Conservation (phyloP, 108 stramenopile species). For the Licmophora abbreviata region DNA sequence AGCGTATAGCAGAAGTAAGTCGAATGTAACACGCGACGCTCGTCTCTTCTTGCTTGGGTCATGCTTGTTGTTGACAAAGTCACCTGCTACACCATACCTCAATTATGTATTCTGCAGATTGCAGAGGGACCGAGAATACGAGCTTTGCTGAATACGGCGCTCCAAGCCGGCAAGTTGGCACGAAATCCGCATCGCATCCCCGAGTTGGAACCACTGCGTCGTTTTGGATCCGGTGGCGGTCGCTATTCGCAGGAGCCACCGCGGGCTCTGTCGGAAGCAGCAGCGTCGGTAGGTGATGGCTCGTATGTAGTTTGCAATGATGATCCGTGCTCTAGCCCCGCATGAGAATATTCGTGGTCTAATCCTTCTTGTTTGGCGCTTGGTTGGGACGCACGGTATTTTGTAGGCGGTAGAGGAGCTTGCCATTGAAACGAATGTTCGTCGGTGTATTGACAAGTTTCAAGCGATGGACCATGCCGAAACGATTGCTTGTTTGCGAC, state of each 20-base stretch:
- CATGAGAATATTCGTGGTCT: no score
- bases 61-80: not conserved
- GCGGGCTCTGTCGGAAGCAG: conserved; percentile 9
- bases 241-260: conserved; percentile 19
- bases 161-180: conserved; percentile 63
- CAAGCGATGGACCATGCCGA: conserved; percentile 14
- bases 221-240: conserved; percentile 49
- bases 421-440: conserved; percentile 34
- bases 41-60: not conserved
- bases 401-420: conserved; percentile 28
- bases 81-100: not conserved
- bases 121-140: conserved; percentile 24
- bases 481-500: conserved; percentile 20
- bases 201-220: conserved; percentile 30
- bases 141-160: conserved; percentile 47
- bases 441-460: conserved; percentile 21
- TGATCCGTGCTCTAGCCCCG: no score
- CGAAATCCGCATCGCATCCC: conserved; percentile 48
- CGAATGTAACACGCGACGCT: not conserved
- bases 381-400: not conserved
- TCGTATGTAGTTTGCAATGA: not conserved
- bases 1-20: conserved; percentile 51
- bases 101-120: not conserved
- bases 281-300: conserved; percentile 14
- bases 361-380: no score